Conservation (phyloP, 257 asterid species). For the Striga asiatica region DNA sequence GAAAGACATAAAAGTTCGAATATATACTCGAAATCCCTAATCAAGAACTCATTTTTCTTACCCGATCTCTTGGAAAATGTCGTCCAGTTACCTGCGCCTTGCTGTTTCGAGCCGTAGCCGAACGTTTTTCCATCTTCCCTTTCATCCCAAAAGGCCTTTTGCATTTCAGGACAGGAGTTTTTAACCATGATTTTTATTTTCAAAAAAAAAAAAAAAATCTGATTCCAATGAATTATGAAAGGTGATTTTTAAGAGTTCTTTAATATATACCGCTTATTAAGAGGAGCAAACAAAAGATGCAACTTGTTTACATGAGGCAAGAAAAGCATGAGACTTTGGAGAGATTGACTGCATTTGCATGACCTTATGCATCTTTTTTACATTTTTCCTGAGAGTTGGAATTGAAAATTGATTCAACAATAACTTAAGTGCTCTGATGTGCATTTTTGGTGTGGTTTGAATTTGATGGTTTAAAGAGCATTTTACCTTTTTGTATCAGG, state of each 20-base stretch:
- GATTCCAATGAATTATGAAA: not conserved
- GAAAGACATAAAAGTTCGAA: too few species aligned
- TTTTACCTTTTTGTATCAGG: conserved; percentile 39
- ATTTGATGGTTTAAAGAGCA: conserved; percentile 31
- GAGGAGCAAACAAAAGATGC: too few species aligned
- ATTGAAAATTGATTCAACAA: not conserved
- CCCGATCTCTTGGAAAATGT: conserved; percentile 48
- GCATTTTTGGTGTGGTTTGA: conserved; percentile 2
- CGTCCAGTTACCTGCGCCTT: conserved; percentile 32
- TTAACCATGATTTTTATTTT: conserved; percentile 63
- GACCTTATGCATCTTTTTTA: conserved; percentile 36
- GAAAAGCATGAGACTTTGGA: conserved; percentile 51
- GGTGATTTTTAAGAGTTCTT: conserved; percentile 17
- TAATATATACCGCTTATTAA: conserved; percentile 9
- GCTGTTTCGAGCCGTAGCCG: conserved; percentile 27
- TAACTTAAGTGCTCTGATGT: not conserved
- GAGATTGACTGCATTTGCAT: conserved; percentile 42
- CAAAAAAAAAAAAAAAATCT: not conserved
- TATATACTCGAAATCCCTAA: too few species aligned
- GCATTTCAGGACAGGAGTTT: conserved; percentile 30
- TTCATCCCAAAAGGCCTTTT: conserved; percentile 27
- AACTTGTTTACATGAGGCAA: conserved; percentile 26
- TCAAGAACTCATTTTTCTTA: too few species aligned
- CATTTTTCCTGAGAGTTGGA: conserved; percentile 19
- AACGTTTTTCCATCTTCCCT: conserved; percentile 25